Evolutionary conservation across 2,329 filamentous ascomycete species (phyloP), one percentile per base, ranked within the genome.

Genomic region (Sclerotiophoma versabilis): DNA sequence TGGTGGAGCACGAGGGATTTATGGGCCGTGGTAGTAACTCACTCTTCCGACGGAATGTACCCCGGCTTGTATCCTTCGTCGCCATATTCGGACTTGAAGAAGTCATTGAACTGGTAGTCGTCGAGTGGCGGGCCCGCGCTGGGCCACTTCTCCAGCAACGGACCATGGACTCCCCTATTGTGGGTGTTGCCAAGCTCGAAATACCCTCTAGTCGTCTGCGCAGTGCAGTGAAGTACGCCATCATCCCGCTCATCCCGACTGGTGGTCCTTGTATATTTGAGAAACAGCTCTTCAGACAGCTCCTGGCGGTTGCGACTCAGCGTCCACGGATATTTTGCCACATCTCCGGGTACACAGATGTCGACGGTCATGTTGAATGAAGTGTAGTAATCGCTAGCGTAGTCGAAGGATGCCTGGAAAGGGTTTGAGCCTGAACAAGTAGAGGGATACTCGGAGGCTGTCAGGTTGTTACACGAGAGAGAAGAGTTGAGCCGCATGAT

Each of bases 171-270:
- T 14, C 44, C 47, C n/a, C n/a, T n/a, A 29, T 47, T 60, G 2
- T 49, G 33, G 10, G 23, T 26, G 19, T 62, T 62, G 3, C 59
- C 57, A 3, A 64, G 37, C 22, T 62, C 61, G n/a, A 64, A 64
- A 20, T 60, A 64, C 2, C 59, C 59, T n/a, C 61, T 51, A 3
- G 57, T 55, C 1, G 61, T 62, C 14, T 38, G 37, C 9, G 45
- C 39, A 19, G 44, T 43, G 41, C 61, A 64, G 10, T 55, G 61
- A 30, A 54, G 17, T 5, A 52, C 45, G 1, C 22, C 25, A 6
- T 25, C 27, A 2, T 19, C 32, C 7, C 6, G n/a, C n/a, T n/a
- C n/a, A n/a, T n/a, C 6, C 4, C 1, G 33, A 27, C 43, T 41
- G 15, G 2, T 20, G 14, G 1, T 19, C 9, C 19, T 37, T 9